Evolutionary conservation across 106 monocot genomes (phyloP).

Genomic region (Gastrodia elata): DNA sequence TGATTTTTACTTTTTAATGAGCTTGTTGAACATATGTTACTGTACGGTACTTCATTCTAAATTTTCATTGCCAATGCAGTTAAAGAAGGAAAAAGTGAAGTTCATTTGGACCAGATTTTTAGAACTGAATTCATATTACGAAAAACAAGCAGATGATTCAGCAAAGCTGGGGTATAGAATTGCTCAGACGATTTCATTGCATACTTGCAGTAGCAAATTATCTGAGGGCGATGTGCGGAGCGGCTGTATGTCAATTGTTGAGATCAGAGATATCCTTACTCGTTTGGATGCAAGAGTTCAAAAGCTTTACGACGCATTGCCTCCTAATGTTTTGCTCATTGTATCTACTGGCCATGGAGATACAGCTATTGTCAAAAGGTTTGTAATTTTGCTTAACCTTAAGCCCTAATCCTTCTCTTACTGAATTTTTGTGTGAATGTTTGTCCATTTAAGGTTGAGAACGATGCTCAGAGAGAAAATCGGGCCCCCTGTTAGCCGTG

Average conservation of each 20-base stretch:
- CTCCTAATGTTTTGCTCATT: conserved; percentile 70
- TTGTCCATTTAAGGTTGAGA: neutral
- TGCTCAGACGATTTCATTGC: conserved; percentile 6
- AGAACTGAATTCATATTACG: conserved; percentile 2
- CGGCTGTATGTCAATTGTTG: conserved; percentile 17
- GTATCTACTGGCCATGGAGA: conserved; percentile 83
- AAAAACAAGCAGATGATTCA: conserved; percentile 35
- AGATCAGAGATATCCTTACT: conserved; percentile 51
- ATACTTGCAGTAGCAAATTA: neutral
- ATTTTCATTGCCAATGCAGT: conserved; percentile 17
- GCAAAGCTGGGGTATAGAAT: conserved; percentile 33
- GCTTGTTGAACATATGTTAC: neutral
- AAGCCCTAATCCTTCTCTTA: neutral
- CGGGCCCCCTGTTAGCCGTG: neutral
- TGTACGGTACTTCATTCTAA: neutral
- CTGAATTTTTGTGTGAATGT: neutral
- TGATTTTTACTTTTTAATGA: neutral
- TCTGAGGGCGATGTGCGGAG: conserved; percentile 9
- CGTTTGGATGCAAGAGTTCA: conserved; percentile 44
- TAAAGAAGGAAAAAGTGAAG: conserved; percentile 31
- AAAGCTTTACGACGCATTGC: conserved; percentile 57
- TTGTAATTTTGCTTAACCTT: conserved; percentile 1
- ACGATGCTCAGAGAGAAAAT: neutral
- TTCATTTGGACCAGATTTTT: conserved; percentile 21
- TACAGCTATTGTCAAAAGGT: conserved; percentile 89